phyloP scores from a whole-genome alignment of 225 moss, liverwort and hornwort species.

The Polytrichum formosum region DNA sequence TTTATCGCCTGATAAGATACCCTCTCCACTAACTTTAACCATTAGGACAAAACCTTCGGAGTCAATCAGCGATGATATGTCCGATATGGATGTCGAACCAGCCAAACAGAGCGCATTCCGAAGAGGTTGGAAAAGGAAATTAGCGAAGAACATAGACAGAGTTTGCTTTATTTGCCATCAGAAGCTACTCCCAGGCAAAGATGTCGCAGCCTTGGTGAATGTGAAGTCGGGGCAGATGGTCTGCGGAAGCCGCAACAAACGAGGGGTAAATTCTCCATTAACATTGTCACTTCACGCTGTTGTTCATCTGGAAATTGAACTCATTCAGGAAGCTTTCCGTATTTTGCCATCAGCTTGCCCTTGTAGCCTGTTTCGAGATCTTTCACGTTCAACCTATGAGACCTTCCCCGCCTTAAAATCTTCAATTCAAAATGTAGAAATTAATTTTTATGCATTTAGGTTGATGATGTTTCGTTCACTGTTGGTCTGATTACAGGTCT shows the following conservation, averaged over 20 bases:
- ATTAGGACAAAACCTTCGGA: constrained; percentile 55
- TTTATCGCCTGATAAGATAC: constrained; percentile 30
- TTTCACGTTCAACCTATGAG: too few relatives aligned
- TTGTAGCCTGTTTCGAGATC: too few relatives aligned
- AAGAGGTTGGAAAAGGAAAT: constrained; percentile 83
- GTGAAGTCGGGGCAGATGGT: constrained; percentile 96
- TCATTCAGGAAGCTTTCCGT: too few relatives aligned
- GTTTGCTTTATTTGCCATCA: constrained; percentile 97
- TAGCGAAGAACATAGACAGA: constrained; percentile 70
- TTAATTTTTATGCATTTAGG: too few relatives aligned
- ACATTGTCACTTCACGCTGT: background rate
- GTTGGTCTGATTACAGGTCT: too few relatives aligned
- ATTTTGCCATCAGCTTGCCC: too few relatives aligned
- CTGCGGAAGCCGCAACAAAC: constrained; percentile 92
- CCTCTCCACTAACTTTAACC: constrained; percentile 51
- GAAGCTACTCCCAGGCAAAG: constrained; percentile 78
- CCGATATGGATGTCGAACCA: constrained; percentile 52
- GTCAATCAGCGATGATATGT: constrained; percentile 35
- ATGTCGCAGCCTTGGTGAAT: constrained; percentile 90
- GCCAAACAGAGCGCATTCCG: constrained; percentile 41
- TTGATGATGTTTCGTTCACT: too few relatives aligned
- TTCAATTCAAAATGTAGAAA: too few relatives aligned
- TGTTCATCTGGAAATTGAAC: background rate
- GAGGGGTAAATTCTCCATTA: constrained; percentile 64
- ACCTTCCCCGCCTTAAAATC: too few relatives aligned